phyloP scores from a whole-genome alignment of 2,329 filamentous ascomycete genomes.

The Pseudogymnoascus sp. region DNA sequence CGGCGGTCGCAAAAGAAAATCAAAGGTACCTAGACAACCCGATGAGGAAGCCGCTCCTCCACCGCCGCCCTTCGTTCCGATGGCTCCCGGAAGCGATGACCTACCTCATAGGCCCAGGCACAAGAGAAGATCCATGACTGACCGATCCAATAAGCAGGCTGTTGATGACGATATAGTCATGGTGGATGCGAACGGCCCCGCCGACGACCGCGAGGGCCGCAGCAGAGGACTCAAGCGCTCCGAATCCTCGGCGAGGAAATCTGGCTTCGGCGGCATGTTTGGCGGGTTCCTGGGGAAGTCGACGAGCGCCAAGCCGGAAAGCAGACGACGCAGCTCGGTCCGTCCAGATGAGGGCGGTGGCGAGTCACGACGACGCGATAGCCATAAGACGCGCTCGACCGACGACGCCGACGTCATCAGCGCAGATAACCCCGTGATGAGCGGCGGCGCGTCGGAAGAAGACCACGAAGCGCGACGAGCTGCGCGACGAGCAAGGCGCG shows the following conservation, averaged over 20 bases:
- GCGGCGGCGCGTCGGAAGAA: constrained; percentile 44
- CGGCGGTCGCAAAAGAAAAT: constrained; percentile 30
- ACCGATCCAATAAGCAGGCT: constrained; percentile 52
- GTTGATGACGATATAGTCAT: constrained; percentile 59
- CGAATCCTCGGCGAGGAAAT: constrained; percentile 56
- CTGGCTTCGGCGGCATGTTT: constrained; percentile 56
- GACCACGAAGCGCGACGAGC: constrained; percentile 57
- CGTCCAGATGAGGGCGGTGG: constrained; percentile 45
- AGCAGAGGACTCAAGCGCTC: constrained; percentile 45
- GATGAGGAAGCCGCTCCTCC: constrained; percentile 19
- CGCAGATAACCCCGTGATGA: constrained; percentile 39
- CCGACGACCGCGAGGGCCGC: constrained; percentile 27
- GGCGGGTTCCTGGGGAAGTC: constrained; percentile 48
- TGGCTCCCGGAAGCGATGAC: constrained; percentile 28
- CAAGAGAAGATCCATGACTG: constrained; percentile 30
- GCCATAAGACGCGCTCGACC: constrained; percentile 34
- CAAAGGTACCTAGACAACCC: constrained; percentile 37
- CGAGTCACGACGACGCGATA: constrained; percentile 30
- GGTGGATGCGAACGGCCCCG: constrained; percentile 46
- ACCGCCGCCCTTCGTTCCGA: constrained; percentile 27
- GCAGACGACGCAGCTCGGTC: constrained; percentile 45
- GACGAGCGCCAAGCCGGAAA: constrained; percentile 37
- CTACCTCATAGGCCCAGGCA: constrained; percentile 24
- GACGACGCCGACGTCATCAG: constrained; percentile 41
- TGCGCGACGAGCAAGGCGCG: constrained; percentile 54